Percentiles rank a stretch among this genome's conserved stretches.
These are phyloP conservation scores for Mortierella claussenii DNA, from an alignment of 192 early-diverging fungal species.

Conservation along the genomic window DNA sequence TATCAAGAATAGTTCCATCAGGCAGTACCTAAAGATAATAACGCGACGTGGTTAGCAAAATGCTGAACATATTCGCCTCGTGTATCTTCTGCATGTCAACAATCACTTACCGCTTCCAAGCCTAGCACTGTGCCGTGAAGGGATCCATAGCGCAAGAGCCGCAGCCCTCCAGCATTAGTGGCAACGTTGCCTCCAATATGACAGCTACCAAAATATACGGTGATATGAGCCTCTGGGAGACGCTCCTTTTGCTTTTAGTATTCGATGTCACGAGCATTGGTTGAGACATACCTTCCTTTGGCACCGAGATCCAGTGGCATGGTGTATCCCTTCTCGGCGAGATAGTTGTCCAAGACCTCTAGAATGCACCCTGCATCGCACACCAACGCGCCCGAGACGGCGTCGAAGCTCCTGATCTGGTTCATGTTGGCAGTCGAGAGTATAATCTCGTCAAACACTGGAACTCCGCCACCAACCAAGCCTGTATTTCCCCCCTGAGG, in stretches of 20 bases:
- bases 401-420: conserved; percentile 77
- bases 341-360: conserved; percentile 88
- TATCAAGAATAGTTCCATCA: conserved; percentile 91
- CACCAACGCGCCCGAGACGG: conserved; percentile 80
- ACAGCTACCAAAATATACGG: conserved; percentile 75
- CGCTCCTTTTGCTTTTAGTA: too few relatives aligned
- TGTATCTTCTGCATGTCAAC: not conserved
- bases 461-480: conserved; percentile 94
- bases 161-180: conserved; percentile 97
- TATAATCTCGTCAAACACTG: conserved; percentile 96
- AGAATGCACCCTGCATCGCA: conserved; percentile 95
- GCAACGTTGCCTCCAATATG: conserved; percentile 99
- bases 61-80: not conserved
- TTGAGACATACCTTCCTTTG: conserved; percentile 67
- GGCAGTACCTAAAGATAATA: conserved; percentile 69
- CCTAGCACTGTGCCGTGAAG: conserved; percentile 96
- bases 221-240: too few relatives aligned
- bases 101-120: conserved; percentile 81
- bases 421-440: conserved; percentile 86
- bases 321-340: conserved; percentile 84
- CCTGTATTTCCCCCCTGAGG: conserved; percentile 99
- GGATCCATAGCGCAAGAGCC: conserved; percentile 95
- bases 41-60: not conserved
- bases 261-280: not conserved
- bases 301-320: conserved; percentile 96